Conservation (phyloP, 441 rosid genomes). For the Adansonia grandidieri region DNA sequence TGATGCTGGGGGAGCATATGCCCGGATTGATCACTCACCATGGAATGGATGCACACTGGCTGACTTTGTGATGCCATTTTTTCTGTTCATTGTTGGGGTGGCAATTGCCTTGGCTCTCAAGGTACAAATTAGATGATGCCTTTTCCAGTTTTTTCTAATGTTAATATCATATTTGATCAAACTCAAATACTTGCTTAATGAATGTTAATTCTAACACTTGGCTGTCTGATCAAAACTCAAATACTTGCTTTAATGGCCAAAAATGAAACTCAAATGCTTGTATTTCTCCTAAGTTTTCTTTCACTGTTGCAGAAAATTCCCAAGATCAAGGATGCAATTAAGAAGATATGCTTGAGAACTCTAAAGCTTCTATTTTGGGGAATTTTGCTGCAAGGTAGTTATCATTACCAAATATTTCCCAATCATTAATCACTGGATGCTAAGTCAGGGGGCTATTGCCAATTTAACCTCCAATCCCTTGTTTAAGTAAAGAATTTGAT, state of each 20-base stretch:
- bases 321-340: constrained; percentile 46
- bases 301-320: constrained; percentile 46
- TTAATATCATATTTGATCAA: too few species aligned
- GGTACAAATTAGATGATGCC: constrained; percentile 32
- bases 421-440: neutral
- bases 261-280: neutral
- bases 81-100: constrained; percentile 71
- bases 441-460: neutral
- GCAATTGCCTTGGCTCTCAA: constrained; percentile 74
- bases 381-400: constrained; percentile 62
- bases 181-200: too few species aligned
- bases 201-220: too few species aligned
- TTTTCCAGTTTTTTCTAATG: neutral
- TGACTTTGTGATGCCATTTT: constrained; percentile 77
- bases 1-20: constrained; percentile 58
- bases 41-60: constrained; percentile 77
- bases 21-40: constrained; percentile 65
- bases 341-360: constrained; percentile 58
- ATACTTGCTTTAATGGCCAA: neutral
- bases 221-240: too few species aligned
- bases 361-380: constrained; percentile 83
- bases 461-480: neutral
- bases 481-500: too few species aligned
- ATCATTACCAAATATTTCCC: neutral
- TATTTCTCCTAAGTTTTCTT: neutral